Evolutionary conservation across 257 asterid genomes (phyloP).

Genomic region (Craterostigma plantagineum): DNA sequence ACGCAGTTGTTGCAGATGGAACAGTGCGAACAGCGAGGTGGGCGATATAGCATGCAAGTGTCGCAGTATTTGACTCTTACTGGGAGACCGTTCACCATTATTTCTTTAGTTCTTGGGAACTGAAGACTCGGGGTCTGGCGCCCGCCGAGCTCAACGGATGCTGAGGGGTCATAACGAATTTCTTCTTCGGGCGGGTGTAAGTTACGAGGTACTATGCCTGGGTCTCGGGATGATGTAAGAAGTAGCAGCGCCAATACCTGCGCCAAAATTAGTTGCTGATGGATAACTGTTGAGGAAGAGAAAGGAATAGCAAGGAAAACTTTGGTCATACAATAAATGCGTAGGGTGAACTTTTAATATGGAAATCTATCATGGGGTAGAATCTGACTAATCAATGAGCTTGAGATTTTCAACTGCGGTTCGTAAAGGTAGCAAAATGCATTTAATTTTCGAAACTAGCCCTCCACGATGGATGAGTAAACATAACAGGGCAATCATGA

Average conservation of each 20-base stretch:
- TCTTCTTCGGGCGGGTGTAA: conserved; percentile 98
- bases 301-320: neutral
- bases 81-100: conserved; percentile 85
- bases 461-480: too few species aligned
- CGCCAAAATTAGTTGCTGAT: conserved; percentile 11
- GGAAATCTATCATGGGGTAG: too few species aligned
- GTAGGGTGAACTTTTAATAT: too few species aligned
- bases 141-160: conserved; percentile 70
- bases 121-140: conserved; percentile 92
- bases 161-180: conserved; percentile 52
- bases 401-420: too few species aligned
- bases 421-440: too few species aligned
- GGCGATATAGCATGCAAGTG: conserved; percentile 96
- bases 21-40: conserved; percentile 99
- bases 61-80: conserved; percentile 92
- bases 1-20: conserved; percentile 94
- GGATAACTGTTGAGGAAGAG: conserved; percentile 5
- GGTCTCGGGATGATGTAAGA: conserved; percentile 85
- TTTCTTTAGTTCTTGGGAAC: conserved; percentile 90
- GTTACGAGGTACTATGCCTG: conserved; percentile 95
- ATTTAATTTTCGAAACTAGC: too few species aligned
- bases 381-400: too few species aligned
- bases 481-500: too few species aligned
- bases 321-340: neutral
- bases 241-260: conserved; percentile 71